Percentiles rank a stretch among this genome's conserved stretches.
phyloP scores from a whole-genome alignment of 2,329 filamentous ascomycete species.

The Ophiostoma pallidulum region DNA sequence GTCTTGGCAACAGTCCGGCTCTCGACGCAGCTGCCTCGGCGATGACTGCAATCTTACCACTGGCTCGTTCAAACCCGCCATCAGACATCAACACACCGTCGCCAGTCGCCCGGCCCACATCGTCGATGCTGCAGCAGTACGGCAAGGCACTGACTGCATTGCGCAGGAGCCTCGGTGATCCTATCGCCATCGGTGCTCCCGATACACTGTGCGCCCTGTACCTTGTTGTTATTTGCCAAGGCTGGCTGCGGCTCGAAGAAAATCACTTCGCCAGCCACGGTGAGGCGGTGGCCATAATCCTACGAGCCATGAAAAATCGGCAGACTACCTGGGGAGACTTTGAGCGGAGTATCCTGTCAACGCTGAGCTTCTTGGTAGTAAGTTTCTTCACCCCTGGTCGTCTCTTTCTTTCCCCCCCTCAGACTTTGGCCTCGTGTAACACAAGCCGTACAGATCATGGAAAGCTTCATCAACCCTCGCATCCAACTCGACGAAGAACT shows the following conservation, averaged over 20 bases:
- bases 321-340: background rate
- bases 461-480: slow-evolving; percentile 13
- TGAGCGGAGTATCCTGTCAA: slow-evolving; percentile 8
- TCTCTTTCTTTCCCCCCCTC: too few species aligned
- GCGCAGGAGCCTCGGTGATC: slow-evolving; percentile 2
- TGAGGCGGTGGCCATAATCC: slow-evolving; percentile 12
- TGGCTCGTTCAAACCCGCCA: background rate
- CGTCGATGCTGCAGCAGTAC: slow-evolving; percentile 11
- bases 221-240: slow-evolving; percentile 11
- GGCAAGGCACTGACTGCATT: slow-evolving; percentile 9
- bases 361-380: slow-evolving; percentile 11
- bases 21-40: slow-evolving; percentile 13
- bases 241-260: slow-evolving; percentile 12
- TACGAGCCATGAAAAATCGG: slow-evolving; percentile 1
- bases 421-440: background rate
- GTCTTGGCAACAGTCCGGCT: slow-evolving; percentile 8
- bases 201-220: slow-evolving; percentile 14
- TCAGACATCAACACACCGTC: background rate
- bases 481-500: slow-evolving; percentile 10
- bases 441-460: slow-evolving; percentile 6
- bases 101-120: background rate
- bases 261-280: slow-evolving; percentile 6
- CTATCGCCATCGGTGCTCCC: background rate
- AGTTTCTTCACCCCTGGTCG: too few species aligned
- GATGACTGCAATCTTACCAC: background rate